A percentile compares a stretch with the other conserved stretches of the same genome.
Evolutionary conservation across 768 basidiomycete species (phyloP).

Genomic region (Dendrothele bispora): DNA sequence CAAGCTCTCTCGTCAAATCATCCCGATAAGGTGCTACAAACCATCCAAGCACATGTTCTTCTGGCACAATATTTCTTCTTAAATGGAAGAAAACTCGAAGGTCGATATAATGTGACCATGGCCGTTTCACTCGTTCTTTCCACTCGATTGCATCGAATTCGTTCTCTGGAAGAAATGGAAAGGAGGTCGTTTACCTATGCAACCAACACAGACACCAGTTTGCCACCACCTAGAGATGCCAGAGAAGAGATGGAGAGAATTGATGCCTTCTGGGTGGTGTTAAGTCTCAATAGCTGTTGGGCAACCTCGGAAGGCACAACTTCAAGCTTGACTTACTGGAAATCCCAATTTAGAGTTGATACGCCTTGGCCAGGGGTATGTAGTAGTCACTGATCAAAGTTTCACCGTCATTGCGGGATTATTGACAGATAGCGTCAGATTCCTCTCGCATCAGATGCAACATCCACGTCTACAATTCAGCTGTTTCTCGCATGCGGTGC

Average conservation of each 20-base stretch:
- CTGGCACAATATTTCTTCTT: conserved; percentile 57
- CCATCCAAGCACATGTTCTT: conserved; percentile 55
- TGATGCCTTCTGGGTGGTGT: conserved; percentile 35
- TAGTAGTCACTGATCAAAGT: too few species aligned
- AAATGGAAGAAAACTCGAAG: conserved; percentile 47
- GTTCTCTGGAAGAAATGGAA: conserved; percentile 33
- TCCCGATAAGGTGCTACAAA: conserved; percentile 41
- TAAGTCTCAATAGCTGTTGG: conserved; percentile 37
- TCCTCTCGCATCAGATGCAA: too few species aligned
- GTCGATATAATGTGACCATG: conserved; percentile 38
- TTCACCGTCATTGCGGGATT: too few species aligned
- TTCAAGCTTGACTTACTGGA: too few species aligned
- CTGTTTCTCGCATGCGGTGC: too few species aligned
- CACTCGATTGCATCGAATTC: conserved; percentile 38
- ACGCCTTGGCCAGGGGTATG: too few species aligned
- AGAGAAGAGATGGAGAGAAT: conserved; percentile 39
- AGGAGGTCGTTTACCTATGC: conserved; percentile 3
- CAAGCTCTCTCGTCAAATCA: conserved; percentile 38
- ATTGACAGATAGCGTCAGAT: too few species aligned
- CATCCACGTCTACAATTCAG: too few species aligned
- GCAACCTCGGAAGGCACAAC: conserved; percentile 40
- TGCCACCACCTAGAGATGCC: conserved; percentile 22
- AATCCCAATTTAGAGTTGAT: too few species aligned
- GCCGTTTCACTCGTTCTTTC: conserved; percentile 34
- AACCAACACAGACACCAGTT: conserved; percentile 30